These are phyloP conservation scores for Lachancea sp. DNA, from an alignment of 805 yeast genomes.

Conservation along the genomic window DNA sequence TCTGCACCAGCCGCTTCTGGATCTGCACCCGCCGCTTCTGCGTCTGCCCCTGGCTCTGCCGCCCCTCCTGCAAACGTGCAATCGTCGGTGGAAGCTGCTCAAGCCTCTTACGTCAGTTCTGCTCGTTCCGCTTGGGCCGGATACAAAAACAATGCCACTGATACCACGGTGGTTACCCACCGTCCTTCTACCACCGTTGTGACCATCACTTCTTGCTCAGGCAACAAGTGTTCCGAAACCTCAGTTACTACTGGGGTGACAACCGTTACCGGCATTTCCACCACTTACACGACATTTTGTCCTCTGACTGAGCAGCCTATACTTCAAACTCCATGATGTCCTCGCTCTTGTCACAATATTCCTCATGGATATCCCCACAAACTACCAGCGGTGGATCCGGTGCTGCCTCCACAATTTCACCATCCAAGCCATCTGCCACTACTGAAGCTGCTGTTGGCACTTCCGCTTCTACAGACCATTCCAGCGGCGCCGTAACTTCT, in stretches of 20 bases:
- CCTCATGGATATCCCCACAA: background rate
- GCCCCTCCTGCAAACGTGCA: background rate
- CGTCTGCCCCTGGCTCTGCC: too few relatives aligned
- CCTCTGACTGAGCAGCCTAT: constrained; percentile 2
- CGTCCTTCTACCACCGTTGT: constrained; percentile 6
- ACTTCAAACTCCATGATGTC: background rate
- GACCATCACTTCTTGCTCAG: constrained; percentile 5
- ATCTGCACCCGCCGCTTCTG: too few relatives aligned
- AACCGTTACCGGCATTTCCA: constrained; percentile 1
- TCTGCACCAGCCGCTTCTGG: too few relatives aligned
- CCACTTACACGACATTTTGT: constrained; percentile 9
- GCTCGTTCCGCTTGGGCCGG: background rate
- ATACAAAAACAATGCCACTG: background rate
- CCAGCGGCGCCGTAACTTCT: background rate
- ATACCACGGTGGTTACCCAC: background rate
- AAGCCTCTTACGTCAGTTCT: background rate
- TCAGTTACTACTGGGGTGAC: constrained; percentile 10
- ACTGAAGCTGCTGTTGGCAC: too few relatives aligned
- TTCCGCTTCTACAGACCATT: background rate
- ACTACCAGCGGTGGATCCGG: too few relatives aligned
- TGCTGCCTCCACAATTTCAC: too few relatives aligned
- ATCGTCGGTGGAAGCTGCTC: background rate
- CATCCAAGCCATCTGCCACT: too few relatives aligned
- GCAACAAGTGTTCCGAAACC: constrained; percentile 8
- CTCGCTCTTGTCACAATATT: background rate